phyloP scores from a whole-genome alignment of 2,329 filamentous ascomycete genomes.

The Pseudogymnoascus sp. region DNA sequence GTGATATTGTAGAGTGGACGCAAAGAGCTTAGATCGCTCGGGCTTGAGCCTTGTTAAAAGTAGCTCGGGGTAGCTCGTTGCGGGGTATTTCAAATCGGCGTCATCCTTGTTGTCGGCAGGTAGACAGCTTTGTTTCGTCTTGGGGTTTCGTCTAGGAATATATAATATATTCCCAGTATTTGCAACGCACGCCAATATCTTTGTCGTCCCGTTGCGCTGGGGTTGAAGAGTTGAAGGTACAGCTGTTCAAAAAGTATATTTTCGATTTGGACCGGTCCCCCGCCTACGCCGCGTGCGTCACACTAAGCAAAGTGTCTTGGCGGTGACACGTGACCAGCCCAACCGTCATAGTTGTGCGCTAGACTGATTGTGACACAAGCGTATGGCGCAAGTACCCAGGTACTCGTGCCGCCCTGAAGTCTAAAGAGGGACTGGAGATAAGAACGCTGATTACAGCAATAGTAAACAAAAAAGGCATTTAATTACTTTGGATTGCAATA shows the following conservation, averaged over 20 bases:
- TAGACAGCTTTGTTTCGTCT: neutral
- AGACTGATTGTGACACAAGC: neutral
- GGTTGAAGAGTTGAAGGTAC: neutral
- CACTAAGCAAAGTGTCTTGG: neutral
- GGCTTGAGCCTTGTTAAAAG: neutral
- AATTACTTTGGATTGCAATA: no score
- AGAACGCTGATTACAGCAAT: neutral
- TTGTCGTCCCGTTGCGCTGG: neutral
- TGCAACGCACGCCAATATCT: neutral
- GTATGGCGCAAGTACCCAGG: neutral
- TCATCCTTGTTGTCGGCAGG: constrained; percentile 1
- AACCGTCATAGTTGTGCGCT: neutral
- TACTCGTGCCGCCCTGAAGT: neutral
- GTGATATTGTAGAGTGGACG: neutral
- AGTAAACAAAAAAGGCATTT: neutral
- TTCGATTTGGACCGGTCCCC: neutral
- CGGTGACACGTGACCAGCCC: neutral
- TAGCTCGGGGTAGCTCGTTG: constrained; percentile 5
- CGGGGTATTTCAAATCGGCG: neutral
- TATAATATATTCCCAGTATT: neutral
- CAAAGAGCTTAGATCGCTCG: neutral
- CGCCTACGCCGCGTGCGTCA: constrained; percentile 4
- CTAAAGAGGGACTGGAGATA: neutral
- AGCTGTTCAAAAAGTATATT: constrained; percentile 4
- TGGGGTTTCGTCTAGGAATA: neutral